Base-by-base conservation (phyloP, 257 asterid genomes). In the Schizonepeta tenuifolia region DNA sequence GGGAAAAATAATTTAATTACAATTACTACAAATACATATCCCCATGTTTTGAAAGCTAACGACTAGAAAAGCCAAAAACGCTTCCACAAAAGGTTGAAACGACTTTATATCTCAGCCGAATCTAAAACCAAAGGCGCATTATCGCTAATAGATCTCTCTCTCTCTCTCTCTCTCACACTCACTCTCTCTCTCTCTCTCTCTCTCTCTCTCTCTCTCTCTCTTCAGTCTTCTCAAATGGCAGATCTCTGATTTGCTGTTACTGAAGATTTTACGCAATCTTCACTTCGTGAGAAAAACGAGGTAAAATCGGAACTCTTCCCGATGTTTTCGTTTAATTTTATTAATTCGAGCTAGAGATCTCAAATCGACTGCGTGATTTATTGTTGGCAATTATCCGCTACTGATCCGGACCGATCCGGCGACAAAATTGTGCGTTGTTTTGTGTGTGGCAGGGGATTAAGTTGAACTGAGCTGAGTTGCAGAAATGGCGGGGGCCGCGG, bases 401-500 rank as follows among this genome's bases (percentile, higher is more conserved):
- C 73, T 55, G 84, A 80, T 82, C 84, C 79, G 55, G 71, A 71
- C 76, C 58, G 83, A 85, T 82, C 80, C 76, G 71, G 40, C 67
- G 73, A 64, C 51, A 21, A 51, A 40, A 11, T 18, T 24, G 21
- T 35, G 28, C 51, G 9, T 5, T 22, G 20, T 41, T 54, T 58
- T 7, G 12, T 9, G 12, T 9, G 43, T 67, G 61, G 56, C 61
- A 62, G 75, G 62, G 49, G 58, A 63, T 73, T 69, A 73, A 59
- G 65, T 60, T 55, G 75, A 78, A 78, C 71, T 77, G 80, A 67
- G 72, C 44, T 74, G 78, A 41, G 82, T 71, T 62, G 79, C 68
- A 70, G 70, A 74, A 66, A 89, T 89, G 91, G 90, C 93, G 84
- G 92, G 96, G 49, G 95, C 90, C 24, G 98, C 98, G 77, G 99